Base-by-base conservation (phyloP, 2,329 filamentous ascomycete species). In the Aspergillus thermomutatus region DNA sequence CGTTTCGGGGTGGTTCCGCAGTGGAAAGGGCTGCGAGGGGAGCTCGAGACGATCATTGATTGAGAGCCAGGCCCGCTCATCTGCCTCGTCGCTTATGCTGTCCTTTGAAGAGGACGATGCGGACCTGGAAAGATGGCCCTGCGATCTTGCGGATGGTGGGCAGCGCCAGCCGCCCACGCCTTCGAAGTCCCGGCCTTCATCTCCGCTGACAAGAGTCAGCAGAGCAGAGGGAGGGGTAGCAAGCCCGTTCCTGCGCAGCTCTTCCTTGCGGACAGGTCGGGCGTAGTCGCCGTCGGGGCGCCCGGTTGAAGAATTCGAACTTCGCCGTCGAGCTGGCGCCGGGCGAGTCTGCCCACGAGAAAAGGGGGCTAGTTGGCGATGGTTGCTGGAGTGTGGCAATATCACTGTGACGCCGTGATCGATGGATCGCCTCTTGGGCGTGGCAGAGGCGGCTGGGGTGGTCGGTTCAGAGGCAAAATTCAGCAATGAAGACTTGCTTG, bases 151-250 rank as follows among this genome's bases (percentile, higher is more conserved):
- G 5, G 54, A 60, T 23, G 54, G 60, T 50, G 57, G 58, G 57
- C 55, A 65, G 37, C 72, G 66, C 75, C 75, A 77, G 23, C 75
- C 75, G 9, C 75, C 75, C 4, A 77, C 67, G 3, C 75, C 75
- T 65, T 78, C 75, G 55, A 77, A 78, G 59, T 78, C 75, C n/a
- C 75, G 71, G 49, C 69, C 64, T 23, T 67, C 66, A 50, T 75
- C 69, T 1, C 68, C 69, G 55, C 68, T 71, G 45, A 72, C 64
- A 19, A 71, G 59, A 46, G 62, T 60, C 11, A 63, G 63, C 40
- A 71, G 66, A 21, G 61, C 58, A 46, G 59, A 47, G 34, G 59
- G 52, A 21, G 48, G 58, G 28, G 55, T 48, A 17, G 62, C 56
- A 10, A 49, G 58, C 6, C 61, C 55, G 53, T 62, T 31, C 40